phyloP scores from a whole-genome alignment of 495 filamentous ascomycete genomes.

The Penicillium roqueforti region DNA sequence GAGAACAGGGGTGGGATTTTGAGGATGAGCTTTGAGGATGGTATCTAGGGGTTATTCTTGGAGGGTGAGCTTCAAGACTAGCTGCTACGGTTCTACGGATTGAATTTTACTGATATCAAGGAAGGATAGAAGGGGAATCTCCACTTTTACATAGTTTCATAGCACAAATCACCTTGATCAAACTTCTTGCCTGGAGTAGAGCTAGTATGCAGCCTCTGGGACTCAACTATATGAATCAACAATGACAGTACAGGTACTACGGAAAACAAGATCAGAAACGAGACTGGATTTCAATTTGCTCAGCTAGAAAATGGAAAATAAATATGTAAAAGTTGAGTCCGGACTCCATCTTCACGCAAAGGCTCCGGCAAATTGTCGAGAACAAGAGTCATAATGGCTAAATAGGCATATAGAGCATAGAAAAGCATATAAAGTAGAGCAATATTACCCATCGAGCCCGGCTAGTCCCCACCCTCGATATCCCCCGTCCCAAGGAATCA shows the following conservation, averaged over 20 bases:
- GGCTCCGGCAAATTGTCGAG: background rate
- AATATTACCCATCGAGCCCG: background rate
- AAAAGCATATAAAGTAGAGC: background rate
- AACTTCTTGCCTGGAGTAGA: background rate
- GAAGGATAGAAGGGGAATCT: background rate
- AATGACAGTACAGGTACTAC: background rate
- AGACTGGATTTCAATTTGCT: background rate
- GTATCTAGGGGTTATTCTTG: background rate
- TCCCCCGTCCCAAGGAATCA: background rate
- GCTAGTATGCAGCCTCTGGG: background rate
- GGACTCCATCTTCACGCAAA: background rate
- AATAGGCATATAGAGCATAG: background rate
- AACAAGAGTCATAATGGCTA: background rate
- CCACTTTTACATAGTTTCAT: background rate
- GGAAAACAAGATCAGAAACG: background rate
- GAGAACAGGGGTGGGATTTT: background rate
- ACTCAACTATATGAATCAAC: background rate
- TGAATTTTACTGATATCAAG: background rate
- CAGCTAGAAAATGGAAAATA: slow-evolving; percentile 11
- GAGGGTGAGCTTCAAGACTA: background rate
- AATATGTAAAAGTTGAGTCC: slow-evolving; percentile 8
- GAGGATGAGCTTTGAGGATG: too few species aligned
- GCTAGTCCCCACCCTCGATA: background rate
- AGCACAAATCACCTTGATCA: background rate
- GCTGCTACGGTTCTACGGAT: background rate